A percentile compares a stretch with the other conserved stretches of the same genome.
Conservation (phyloP, 2,329 filamentous ascomycete genomes). For the Cercospora sp. region DNA sequence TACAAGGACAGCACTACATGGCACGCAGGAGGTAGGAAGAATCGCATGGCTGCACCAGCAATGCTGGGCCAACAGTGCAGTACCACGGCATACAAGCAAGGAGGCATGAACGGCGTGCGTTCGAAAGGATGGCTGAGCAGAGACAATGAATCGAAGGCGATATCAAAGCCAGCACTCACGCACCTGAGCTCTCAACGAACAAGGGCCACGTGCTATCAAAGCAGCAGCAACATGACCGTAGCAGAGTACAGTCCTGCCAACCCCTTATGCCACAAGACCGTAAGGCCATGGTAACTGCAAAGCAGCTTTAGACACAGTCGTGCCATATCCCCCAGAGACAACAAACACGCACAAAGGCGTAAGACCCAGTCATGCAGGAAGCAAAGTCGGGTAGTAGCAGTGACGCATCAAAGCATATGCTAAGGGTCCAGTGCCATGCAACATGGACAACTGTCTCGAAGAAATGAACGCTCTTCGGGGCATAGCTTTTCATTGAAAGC, state of each 20-base stretch:
- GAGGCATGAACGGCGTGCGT: background rate
- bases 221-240: background rate
- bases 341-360: conserved; percentile 14
- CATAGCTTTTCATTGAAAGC: conserved; percentile 16
- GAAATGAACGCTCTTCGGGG: conserved; percentile 17
- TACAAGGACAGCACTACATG: background rate
- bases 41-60: background rate
- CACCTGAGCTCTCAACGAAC: background rate
- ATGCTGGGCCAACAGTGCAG: background rate
- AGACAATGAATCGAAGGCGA: background rate
- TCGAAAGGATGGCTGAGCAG: background rate
- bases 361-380: background rate
- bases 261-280: background rate
- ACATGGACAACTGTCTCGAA: conserved; percentile 13
- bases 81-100: background rate
- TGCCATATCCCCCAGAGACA: conserved; percentile 8
- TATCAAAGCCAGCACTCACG: background rate
- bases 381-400: conserved; percentile 13
- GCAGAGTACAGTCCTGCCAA: background rate
- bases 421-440: conserved; percentile 12
- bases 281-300: background rate
- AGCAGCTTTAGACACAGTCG: background rate
- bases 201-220: background rate
- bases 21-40: background rate
- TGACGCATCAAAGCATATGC: conserved; percentile 8